Evolutionary conservation across 2,329 filamentous ascomycete species (phyloP).

Genomic region (Fusarium concolor): DNA sequence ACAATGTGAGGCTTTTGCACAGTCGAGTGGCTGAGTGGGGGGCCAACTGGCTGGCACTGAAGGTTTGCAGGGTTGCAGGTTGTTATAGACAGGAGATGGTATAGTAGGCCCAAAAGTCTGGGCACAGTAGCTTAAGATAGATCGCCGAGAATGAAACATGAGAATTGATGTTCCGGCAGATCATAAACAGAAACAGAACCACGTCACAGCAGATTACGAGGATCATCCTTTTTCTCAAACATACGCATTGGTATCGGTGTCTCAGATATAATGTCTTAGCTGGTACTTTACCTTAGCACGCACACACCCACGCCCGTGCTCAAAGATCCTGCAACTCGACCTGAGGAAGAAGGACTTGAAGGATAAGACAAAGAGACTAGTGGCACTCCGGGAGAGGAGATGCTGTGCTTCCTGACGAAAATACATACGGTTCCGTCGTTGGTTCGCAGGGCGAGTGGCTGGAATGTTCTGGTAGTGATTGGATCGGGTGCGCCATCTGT

Average conservation of each 20-base stretch:
- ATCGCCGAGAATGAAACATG: not conserved
- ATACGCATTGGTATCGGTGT: slow-evolving; percentile 14
- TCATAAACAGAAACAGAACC: not conserved
- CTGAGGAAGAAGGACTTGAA: no score
- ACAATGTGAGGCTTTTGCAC: not conserved
- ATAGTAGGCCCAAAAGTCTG: not conserved
- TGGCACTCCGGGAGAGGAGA: slow-evolving; percentile 31
- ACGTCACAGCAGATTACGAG: not conserved
- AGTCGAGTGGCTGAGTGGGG: no score
- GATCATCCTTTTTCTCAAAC: slow-evolving; percentile 30
- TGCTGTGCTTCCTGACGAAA: slow-evolving; percentile 44
- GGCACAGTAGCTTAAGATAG: not conserved
- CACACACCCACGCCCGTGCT: slow-evolving; percentile 23
- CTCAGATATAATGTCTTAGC: slow-evolving; percentile 43
- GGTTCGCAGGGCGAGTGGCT: slow-evolving; percentile 45
- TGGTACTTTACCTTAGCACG: not conserved
- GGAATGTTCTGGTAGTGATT: slow-evolving; percentile 20
- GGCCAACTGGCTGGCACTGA: not conserved
- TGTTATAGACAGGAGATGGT: not conserved
- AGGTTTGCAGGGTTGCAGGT: slow-evolving; percentile 1
- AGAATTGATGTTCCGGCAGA: slow-evolving; percentile 4
- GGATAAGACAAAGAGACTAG: not conserved
- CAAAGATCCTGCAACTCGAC: slow-evolving; percentile 38
- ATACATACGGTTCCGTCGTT: slow-evolving; percentile 40
- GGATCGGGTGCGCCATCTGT: slow-evolving; percentile 33